A percentile compares a stretch with the other conserved stretches of the same genome.
These are phyloP conservation scores for Entoloma clypeatum DNA, from an alignment of 1,284 basidiomycete genomes.

Conservation along the genomic window DNA sequence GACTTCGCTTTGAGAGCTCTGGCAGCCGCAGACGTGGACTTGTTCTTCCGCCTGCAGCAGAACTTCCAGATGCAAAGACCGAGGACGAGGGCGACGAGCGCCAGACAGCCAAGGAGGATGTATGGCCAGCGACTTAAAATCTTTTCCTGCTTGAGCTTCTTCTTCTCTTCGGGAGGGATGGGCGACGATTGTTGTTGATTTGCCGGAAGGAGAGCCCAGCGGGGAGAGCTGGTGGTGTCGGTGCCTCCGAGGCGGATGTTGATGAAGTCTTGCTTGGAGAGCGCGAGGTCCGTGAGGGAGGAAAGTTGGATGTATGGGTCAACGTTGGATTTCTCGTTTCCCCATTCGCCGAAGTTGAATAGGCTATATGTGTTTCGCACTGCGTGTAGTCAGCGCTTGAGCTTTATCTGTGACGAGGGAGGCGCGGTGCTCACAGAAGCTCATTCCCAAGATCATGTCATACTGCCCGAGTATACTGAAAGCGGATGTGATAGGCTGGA, in stretches of 20 bases:
- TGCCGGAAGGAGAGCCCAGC: conserved; percentile 57
- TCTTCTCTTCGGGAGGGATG: conserved; percentile 62
- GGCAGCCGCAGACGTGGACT: no score
- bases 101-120: conserved; percentile 63
- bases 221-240: conserved; percentile 42
- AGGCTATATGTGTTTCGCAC: conserved; percentile 68
- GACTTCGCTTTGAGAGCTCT: no score
- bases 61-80: conserved; percentile 60
- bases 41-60: conserved; percentile 45
- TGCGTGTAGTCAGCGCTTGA: no score
- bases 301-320: conserved; percentile 57
- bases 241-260: conserved; percentile 44
- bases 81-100: conserved; percentile 44
- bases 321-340: conserved; percentile 36
- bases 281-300: conserved; percentile 40
- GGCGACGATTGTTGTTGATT: conserved; percentile 62
- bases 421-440: conserved; percentile 64
- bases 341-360: conserved; percentile 56
- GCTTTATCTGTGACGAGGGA: no score
- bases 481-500: conserved; percentile 77
- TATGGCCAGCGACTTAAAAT: conserved; percentile 74
- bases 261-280: conserved; percentile 54
- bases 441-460: conserved; percentile 80
- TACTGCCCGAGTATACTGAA: conserved; percentile 74
- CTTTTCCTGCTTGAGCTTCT: conserved; percentile 63